A percentile compares a stretch with the other conserved stretches of the same genome.
phyloP scores from a whole-genome alignment of 2,329 filamentous ascomycete genomes.

The Penicillium glabrum region DNA sequence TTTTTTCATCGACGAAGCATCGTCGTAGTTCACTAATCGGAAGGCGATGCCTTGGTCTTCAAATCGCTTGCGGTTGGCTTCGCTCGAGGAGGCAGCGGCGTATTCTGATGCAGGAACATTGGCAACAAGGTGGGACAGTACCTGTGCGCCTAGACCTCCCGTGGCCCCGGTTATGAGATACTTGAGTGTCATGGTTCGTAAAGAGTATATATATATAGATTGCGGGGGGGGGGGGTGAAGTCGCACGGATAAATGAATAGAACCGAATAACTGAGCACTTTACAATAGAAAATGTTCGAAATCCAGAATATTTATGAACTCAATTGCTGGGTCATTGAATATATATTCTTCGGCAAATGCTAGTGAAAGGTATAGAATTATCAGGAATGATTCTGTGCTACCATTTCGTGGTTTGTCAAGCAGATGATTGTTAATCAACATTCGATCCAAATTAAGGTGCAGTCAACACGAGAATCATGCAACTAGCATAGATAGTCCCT shows the following conservation, averaged over 20 bases:
- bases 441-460: not conserved
- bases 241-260: not conserved
- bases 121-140: slow-evolving; percentile 33
- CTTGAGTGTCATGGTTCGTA: slow-evolving; percentile 30
- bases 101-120: slow-evolving; percentile 46
- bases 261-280: not conserved
- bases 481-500: not conserved
- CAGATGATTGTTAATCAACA: not conserved
- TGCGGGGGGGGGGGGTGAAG: too few species aligned
- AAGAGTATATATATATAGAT: not conserved
- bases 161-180: slow-evolving; percentile 42
- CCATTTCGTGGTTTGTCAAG: not conserved
- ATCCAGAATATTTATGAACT: not conserved
- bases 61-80: slow-evolving; percentile 42
- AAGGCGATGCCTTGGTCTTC: slow-evolving; percentile 49
- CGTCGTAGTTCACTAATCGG: slow-evolving; percentile 55
- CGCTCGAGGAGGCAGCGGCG: slow-evolving; percentile 50
- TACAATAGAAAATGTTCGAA: not conserved
- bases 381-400: not conserved
- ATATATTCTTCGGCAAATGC: too few species aligned
- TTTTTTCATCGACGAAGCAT: slow-evolving; percentile 44
- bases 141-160: slow-evolving; percentile 36
- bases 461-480: not conserved
- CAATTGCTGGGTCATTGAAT: too few species aligned
- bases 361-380: not conserved